Evolutionary conservation across 345 rosid species (phyloP), one percentile per base, ranked within the genome.

Genomic region (Dimocarpus longan): DNA sequence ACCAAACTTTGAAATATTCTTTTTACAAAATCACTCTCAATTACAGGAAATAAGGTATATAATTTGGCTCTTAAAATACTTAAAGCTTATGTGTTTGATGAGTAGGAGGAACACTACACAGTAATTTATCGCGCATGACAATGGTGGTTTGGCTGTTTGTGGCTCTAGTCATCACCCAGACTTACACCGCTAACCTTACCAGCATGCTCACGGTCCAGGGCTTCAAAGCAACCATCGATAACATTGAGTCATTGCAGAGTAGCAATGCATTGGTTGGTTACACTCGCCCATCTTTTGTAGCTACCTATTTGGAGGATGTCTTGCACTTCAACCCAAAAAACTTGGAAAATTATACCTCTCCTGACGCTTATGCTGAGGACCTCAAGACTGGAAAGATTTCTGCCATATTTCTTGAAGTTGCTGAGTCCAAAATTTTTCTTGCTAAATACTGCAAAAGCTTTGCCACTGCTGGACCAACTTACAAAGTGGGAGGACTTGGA

Each of bases 121-220:
- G 83, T 76, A 83, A 83, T 70, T 46, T 80, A n/a, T 83, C 86
- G 0, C 54, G 83, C 37, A 52, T 80, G 78, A 22, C 80, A 73
- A 67, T 76, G 77, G 71, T 67, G 74, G 78, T 48, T 5, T 82
- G 80, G 85, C 43, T 82, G 37, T 82, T 66, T 52, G 66, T 77
- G 56, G 83, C 81, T 3, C 78, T 83, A 7, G 70, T 77, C 16
- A 65, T 77, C 62, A 73, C 68, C 11, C 83, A 74, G 59, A 80
- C 86, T 6, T 83, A 76, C 69, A 80, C 83, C 0, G 80, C 86
- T 0, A 76, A 74, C 50, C 81, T 80, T 3, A 37, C 86, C 65
- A 80, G 83, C 70, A 78, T 80, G 22, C 48, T 80, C 6, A 80
- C 83, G 0, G 71, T 70, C 39, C 76, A 40, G 40, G 57, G 70